Percentiles rank a stretch among this genome's conserved stretches.
phyloP scores from a whole-genome alignment of 352 stramenopile genomes.

The Phytopythium mirpurense region DNA sequence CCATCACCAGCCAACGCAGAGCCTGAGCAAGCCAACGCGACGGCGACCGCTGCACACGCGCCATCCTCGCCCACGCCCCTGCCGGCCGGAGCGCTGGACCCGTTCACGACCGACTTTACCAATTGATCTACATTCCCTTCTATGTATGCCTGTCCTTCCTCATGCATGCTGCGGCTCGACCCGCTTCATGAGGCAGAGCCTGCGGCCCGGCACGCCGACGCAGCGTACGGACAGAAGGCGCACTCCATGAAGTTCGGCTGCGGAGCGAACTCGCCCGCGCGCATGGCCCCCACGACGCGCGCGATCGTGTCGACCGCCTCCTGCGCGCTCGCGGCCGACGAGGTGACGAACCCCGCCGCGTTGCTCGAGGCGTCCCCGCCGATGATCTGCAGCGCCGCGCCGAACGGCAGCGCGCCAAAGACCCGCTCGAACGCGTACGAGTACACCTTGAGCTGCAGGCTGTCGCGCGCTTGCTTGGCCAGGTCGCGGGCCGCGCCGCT shows the following conservation, averaged over 20 bases:
- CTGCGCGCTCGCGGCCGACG: constrained; percentile 16
- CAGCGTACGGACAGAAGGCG: constrained; percentile 64
- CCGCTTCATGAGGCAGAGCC: not conserved
- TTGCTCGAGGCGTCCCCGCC: constrained; percentile 18
- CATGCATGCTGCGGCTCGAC: not conserved
- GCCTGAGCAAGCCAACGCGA: not conserved
- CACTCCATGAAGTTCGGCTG: constrained; percentile 60
- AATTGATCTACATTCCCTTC: not conserved
- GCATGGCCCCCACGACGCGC: constrained; percentile 30
- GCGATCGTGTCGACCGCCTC: constrained; percentile 35
- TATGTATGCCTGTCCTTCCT: not conserved
- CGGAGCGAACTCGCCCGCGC: constrained; percentile 41
- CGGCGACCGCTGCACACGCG: not conserved
- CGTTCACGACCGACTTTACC: not conserved
- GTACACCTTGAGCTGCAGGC: constrained; percentile 80
- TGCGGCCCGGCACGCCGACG: constrained; percentile 42
- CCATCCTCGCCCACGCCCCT: not conserved
- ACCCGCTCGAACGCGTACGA: constrained; percentile 69
- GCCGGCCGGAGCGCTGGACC: not conserved
- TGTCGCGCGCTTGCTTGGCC: constrained; percentile 46
- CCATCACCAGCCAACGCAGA: not conserved
- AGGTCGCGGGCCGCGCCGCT: constrained; percentile 43
- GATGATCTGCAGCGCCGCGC: constrained; percentile 59
- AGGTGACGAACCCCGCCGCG: constrained; percentile 6
- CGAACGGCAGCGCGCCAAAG: constrained; percentile 42